These are phyloP conservation scores for Chaetomium strumarium DNA, from an alignment of 2,329 filamentous ascomycete species.

Conservation along the genomic window DNA sequence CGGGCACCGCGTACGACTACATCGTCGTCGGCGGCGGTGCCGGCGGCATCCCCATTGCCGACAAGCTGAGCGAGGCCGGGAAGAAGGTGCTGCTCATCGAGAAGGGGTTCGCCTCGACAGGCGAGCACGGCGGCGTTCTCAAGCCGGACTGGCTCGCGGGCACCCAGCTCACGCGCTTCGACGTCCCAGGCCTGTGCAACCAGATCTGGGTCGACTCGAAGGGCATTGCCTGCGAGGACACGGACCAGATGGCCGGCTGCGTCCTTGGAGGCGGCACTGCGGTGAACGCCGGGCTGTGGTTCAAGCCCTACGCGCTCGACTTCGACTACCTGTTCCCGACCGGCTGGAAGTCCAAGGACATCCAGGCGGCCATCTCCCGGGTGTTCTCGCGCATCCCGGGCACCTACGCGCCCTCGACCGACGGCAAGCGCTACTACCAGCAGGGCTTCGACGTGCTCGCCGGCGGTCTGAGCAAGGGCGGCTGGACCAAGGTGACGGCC, in stretches of 20 bases:
- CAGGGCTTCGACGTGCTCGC: constrained; percentile 54
- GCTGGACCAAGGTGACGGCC: constrained; percentile 54
- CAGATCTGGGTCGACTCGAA: constrained; percentile 57
- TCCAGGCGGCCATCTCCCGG: constrained; percentile 48
- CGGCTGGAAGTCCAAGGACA: constrained; percentile 59
- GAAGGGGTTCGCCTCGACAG: constrained; percentile 51
- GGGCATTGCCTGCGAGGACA: constrained; percentile 57
- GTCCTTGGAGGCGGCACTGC: constrained; percentile 57
- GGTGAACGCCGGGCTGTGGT: constrained; percentile 60
- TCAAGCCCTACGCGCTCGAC: constrained; percentile 54
- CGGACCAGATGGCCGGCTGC: constrained; percentile 62
- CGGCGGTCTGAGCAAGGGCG: constrained; percentile 46
- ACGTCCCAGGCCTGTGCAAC: constrained; percentile 61
- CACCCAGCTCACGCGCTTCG: constrained; percentile 56
- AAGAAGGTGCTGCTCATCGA: constrained; percentile 54
- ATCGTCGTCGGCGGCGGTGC: constrained; percentile 56
- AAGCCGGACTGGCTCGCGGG: constrained; percentile 52
- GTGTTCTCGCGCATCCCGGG: constrained; percentile 59
- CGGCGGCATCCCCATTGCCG: constrained; percentile 53
- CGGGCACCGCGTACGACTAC: constrained; percentile 50
- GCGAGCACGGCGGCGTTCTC: constrained; percentile 53
- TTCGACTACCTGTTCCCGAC: constrained; percentile 60
- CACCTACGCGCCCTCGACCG: constrained; percentile 53
- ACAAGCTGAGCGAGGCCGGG: constrained; percentile 54
- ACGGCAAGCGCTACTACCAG: constrained; percentile 57